Evolutionary conservation across 2,329 filamentous ascomycete species (phyloP).

Genomic region (Cladosporium austrohemisphaericum): DNA sequence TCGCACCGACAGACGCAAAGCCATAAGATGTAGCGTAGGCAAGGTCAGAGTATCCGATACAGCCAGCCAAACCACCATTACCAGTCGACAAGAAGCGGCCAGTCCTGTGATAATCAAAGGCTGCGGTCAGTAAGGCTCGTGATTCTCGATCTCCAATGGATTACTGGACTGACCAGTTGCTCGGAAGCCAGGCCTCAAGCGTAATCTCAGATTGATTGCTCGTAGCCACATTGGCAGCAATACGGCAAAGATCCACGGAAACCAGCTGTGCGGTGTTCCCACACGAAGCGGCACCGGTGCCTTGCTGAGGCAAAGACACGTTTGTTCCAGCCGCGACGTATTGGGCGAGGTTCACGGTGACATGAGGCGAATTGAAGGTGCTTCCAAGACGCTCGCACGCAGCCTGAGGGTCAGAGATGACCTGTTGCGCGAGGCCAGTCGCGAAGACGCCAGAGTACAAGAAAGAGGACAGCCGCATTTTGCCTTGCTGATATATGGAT

Average conservation of each 20-base stretch:
- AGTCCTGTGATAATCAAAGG: slow-evolving; percentile 26
- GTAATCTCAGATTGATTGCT: slow-evolving; percentile 39
- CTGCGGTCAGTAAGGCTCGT: not conserved
- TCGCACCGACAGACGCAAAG: slow-evolving; percentile 40
- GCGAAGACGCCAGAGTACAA: slow-evolving; percentile 2
- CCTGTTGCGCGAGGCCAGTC: slow-evolving; percentile 6
- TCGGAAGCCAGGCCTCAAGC: slow-evolving; percentile 46
- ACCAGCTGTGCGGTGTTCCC: slow-evolving; percentile 29
- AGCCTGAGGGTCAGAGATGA: slow-evolving; percentile 17
- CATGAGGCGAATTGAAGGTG: slow-evolving; percentile 23
- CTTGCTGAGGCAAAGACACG: slow-evolving; percentile 21
- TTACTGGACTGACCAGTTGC: slow-evolving; percentile 27
- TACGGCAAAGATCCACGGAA: slow-evolving; percentile 38
- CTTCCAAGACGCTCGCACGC: slow-evolving; percentile 23
- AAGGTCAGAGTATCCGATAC: slow-evolving; percentile 36
- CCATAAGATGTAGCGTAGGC: slow-evolving; percentile 38
- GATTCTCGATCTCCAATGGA: not conserved
- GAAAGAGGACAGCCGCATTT: slow-evolving; percentile 8
- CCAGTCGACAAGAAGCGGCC: slow-evolving; percentile 39
- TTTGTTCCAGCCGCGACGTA: slow-evolving; percentile 29
- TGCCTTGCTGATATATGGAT: slow-evolving; percentile 5
- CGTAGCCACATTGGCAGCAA: slow-evolving; percentile 40
- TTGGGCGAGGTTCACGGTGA: slow-evolving; percentile 26
- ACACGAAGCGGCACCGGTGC: slow-evolving; percentile 40
- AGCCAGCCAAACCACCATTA: slow-evolving; percentile 42